These are phyloP conservation scores for Trichoderma cornu-damae DNA, from an alignment of 2,329 filamentous ascomycete species.

Conservation along the genomic window DNA sequence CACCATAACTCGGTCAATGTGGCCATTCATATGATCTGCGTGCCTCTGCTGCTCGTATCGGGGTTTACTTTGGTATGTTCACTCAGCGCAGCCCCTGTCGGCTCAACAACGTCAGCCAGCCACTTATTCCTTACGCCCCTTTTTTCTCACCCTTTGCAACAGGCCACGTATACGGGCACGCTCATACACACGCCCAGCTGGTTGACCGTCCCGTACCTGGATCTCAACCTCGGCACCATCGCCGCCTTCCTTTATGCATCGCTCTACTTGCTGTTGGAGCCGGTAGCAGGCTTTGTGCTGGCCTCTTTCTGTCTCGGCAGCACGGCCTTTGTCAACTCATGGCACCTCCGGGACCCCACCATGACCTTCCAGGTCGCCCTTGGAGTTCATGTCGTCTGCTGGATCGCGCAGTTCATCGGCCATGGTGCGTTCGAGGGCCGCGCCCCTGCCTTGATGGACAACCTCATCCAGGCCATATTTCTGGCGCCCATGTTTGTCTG, in stretches of 20 bases:
- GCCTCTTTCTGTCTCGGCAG: conserved; percentile 70
- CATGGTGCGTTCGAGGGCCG: conserved; percentile 85
- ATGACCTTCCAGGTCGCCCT: conserved; percentile 54
- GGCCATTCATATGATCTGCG: conserved; percentile 72
- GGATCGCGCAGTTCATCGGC: conserved; percentile 87
- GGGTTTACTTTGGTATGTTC: conserved; percentile 63
- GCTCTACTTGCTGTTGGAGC: conserved; percentile 88
- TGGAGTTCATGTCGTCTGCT: conserved; percentile 65
- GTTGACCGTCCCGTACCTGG: conserved; percentile 62
- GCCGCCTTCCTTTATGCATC: conserved; percentile 63
- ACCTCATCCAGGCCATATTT: conserved; percentile 84
- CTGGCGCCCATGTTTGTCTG: conserved; percentile 95
- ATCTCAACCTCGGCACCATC: conserved; percentile 62
- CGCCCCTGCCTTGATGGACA: conserved; percentile 84
- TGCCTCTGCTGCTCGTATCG: conserved; percentile 69
- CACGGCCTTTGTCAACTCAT: conserved; percentile 70
- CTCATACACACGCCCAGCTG: conserved; percentile 61
- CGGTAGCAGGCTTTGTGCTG: conserved; percentile 77
- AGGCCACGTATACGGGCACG: conserved; percentile 59
- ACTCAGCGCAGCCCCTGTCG: neutral
- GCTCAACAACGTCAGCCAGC: neutral
- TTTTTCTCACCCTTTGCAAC: conserved; percentile 17
- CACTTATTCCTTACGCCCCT: conserved; percentile 10
- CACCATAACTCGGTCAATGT: conserved; percentile 75
- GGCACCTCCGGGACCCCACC: conserved; percentile 54